Evolutionary conservation across 1,284 basidiomycete genomes (phyloP), one percentile per base, ranked within the genome.

Genomic region (Marasmius tenuissimus): DNA sequence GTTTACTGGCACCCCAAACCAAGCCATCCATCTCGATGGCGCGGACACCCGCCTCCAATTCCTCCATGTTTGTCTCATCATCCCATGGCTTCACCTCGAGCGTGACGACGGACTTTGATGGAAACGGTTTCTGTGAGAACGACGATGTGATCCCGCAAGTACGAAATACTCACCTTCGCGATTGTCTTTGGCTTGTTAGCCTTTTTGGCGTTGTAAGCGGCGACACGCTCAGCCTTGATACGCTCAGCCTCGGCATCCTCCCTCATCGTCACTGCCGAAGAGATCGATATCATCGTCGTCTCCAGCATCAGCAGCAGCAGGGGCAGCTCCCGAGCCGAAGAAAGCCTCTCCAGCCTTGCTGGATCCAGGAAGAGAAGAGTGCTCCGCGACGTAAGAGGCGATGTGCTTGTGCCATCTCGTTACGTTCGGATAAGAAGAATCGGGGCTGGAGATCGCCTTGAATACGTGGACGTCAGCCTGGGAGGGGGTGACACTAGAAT

Each of bases 11-110:
- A 76, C 95, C 95, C 97, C 97, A 99, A 59, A 98, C 86, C 66
- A 99, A 90, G 74, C 97, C 97, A 62, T 94, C 91, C 83, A 87
- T 82, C 77, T 95, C 87, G 72, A 99, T 90, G 35, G 91, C 89
- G 67, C 97, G 91, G 61, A 99, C 96, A 49, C 81, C 71, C 48
- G 83, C 78, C 80, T 99, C 97, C 69, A 99, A 84, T 60, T 81
- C 91, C 58, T 75, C 84, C 94, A 99, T 96, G 81, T 98, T 94
- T 63, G 97, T 99, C 84, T 98, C 96, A 76, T 98, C 96, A 76
- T 99, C 97, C 97, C 96, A 97, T 54, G 96, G 97, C 82, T 98
- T 99, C 67, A 99, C 95, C 69, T 98, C 96, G 71, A 98, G 81
- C 59, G 97, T 99, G 59, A 97, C 94, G 65, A 97, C 86, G 67